Conservation (phyloP, 1,284 basidiomycete species). For the Jaminaea rosea region DNA sequence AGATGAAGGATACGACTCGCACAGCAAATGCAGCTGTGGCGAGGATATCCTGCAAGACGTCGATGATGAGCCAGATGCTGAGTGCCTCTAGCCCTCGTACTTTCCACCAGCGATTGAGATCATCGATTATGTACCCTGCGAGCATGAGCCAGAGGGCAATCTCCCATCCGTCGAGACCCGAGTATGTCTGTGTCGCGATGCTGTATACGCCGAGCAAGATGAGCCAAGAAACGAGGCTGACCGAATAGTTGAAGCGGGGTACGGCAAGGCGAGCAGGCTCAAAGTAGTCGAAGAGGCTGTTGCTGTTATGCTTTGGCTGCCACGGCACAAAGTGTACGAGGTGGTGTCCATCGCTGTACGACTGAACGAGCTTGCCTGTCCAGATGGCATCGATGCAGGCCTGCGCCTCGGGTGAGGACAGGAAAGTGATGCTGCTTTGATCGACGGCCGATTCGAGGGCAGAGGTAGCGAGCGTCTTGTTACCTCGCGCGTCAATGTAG, state of each 20-base stretch:
- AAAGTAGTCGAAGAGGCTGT: no score
- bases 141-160: slow-evolving; percentile 28
- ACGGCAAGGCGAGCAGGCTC: slow-evolving; percentile 27
- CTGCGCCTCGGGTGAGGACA: slow-evolving; percentile 22
- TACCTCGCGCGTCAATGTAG: slow-evolving; percentile 25
- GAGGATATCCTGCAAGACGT: slow-evolving; percentile 26
- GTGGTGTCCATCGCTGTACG: slow-evolving; percentile 14
- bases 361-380: slow-evolving; percentile 25
- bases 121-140: slow-evolving; percentile 32
- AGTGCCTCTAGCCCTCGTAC: slow-evolving; percentile 30
- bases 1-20: slow-evolving; percentile 23
- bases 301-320: no score
- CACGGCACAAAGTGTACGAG: slow-evolving; percentile 25
- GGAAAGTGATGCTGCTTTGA: slow-evolving; percentile 15
- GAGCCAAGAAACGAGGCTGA: slow-evolving; percentile 28
- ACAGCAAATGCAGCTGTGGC: slow-evolving; percentile 23
- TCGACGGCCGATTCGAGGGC: slow-evolving; percentile 35
- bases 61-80: slow-evolving; percentile 34
- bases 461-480: slow-evolving; percentile 19
- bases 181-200: slow-evolving; percentile 22
- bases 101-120: slow-evolving; percentile 30
- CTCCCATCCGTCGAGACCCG: slow-evolving; percentile 23
- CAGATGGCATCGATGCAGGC: slow-evolving; percentile 27
- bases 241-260: slow-evolving; percentile 27
- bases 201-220: slow-evolving; percentile 33